These are phyloP conservation scores for Cyberlindnera mrakii DNA, from an alignment of 805 yeast species.

Conservation along the genomic window DNA sequence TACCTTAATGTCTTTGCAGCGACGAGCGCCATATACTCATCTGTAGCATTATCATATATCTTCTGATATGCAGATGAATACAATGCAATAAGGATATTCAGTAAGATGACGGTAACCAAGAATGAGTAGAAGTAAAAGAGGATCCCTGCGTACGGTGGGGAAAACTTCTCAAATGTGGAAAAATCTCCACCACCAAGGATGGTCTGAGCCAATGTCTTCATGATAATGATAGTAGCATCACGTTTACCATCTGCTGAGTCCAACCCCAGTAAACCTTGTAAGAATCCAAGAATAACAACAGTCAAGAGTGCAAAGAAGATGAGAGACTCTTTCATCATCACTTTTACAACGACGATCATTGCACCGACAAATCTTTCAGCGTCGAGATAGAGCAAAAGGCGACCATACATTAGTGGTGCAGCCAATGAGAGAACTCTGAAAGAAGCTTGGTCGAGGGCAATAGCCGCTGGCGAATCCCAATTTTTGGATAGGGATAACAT, in stretches of 20 bases:
- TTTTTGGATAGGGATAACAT: conserved; percentile 27
- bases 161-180: conserved; percentile 61
- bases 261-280: conserved; percentile 81
- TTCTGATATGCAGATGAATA: conserved; percentile 79
- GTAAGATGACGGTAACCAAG: conserved; percentile 64
- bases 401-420: conserved; percentile 83
- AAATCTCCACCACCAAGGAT: conserved; percentile 73
- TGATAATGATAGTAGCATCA: conserved; percentile 62
- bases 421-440: conserved; percentile 71
- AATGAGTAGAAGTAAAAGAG: conserved; percentile 75
- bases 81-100: conserved; percentile 80
- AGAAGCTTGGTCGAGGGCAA: conserved; percentile 46
- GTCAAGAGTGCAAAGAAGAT: conserved; percentile 70
- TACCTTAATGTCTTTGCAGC: conserved; percentile 80
- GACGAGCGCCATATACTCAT: conserved; percentile 78
- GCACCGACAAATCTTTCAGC: conserved; percentile 81
- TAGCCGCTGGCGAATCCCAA: conserved; percentile 18
- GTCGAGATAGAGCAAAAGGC: conserved; percentile 70
- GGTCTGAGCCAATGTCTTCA: conserved; percentile 62
- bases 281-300: conserved; percentile 70
- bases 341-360: conserved; percentile 77
- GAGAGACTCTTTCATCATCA: conserved; percentile 83
- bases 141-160: conserved; percentile 81
- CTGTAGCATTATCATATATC: conserved; percentile 76
- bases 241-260: conserved; percentile 84